Evolutionary conservation across 495 filamentous ascomycete genomes (phyloP).

Genomic region (Geopyxis carbonaria): DNA sequence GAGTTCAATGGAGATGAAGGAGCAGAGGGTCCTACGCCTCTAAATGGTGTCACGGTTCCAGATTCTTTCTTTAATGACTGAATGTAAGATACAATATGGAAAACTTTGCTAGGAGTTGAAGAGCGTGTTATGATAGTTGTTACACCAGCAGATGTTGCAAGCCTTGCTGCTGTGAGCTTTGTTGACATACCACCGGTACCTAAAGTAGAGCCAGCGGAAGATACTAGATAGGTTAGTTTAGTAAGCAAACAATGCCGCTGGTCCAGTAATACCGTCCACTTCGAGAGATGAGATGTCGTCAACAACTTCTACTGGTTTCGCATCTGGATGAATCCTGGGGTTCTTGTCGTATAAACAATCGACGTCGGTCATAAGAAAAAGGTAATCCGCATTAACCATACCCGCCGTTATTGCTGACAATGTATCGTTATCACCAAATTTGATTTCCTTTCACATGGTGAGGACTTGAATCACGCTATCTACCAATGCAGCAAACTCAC

Average conservation of each 20-base stretch:
- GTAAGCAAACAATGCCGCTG: too few species aligned
- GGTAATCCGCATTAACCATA: slow-evolving; percentile 91
- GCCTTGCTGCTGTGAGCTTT: slow-evolving; percentile 85
- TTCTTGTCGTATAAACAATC: slow-evolving; percentile 96
- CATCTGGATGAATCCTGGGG: slow-evolving; percentile 66
- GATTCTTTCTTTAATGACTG: slow-evolving; percentile 36
- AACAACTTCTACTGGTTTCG: slow-evolving; percentile 78
- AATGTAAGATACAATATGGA: slow-evolving; percentile 66
- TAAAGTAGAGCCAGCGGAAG: slow-evolving; percentile 67
- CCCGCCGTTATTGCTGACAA: slow-evolving; percentile 89
- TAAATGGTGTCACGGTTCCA: slow-evolving; percentile 3
- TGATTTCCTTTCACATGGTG: slow-evolving; percentile 59
- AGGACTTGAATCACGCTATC: too few species aligned
- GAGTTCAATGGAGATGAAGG: slow-evolving; percentile 5
- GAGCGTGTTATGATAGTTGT: slow-evolving; percentile 88
- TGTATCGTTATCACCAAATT: slow-evolving; percentile 98
- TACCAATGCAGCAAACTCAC: slow-evolving; percentile 26
- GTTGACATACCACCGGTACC: slow-evolving; percentile 98
- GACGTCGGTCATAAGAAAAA: slow-evolving; percentile 98
- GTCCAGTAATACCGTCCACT: slow-evolving; percentile 45
- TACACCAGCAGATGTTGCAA: slow-evolving; percentile 87
- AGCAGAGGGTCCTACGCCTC: neutral
- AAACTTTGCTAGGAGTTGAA: slow-evolving; percentile 82
- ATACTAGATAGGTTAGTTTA: slow-evolving; percentile 45
- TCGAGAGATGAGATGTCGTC: slow-evolving; percentile 72